Percentiles rank a stretch among this genome's conserved stretches.
These are phyloP conservation scores for Styphnolobium japonicum DNA, from an alignment of 306 rosid species.

Conservation along the genomic window DNA sequence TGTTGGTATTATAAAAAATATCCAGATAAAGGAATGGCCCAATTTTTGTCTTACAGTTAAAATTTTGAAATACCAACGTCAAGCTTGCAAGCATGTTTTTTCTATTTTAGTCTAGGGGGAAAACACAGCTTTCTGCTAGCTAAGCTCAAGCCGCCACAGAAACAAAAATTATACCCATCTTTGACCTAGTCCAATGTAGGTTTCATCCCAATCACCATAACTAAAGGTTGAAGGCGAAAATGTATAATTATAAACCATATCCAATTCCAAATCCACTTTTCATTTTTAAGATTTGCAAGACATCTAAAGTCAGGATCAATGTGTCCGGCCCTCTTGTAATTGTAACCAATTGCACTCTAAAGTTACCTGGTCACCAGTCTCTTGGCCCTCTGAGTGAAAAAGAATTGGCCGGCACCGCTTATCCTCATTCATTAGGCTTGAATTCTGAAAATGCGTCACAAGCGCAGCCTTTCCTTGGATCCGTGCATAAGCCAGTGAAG, in stretches of 20 bases:
- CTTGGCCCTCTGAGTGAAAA: conserved; percentile 88
- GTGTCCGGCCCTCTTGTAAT: neutral
- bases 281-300: neutral
- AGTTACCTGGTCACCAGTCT: conserved; percentile 64
- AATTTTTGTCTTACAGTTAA: neutral
- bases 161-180: neutral
- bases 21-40: neutral
- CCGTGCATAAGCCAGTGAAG: conserved; percentile 88
- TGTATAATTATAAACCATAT: neutral
- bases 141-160: neutral
- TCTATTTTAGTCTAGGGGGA: neutral
- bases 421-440: conserved; percentile 94
- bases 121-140: neutral
- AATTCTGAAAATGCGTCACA: conserved; percentile 90
- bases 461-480: conserved; percentile 94
- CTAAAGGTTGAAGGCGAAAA: neutral
- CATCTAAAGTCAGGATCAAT: neutral
- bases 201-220: neutral
- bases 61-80: neutral
- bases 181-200: neutral
- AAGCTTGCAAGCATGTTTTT: too few species aligned
- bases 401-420: conserved; percentile 92
- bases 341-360: conserved; percentile 10
- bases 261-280: neutral
- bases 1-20: neutral